Percentiles rank a stretch among this genome's conserved stretches.
These are phyloP conservation scores for Oryza australiensis DNA, from an alignment of 176 grass and related monocot species.

Conservation along the genomic window DNA sequence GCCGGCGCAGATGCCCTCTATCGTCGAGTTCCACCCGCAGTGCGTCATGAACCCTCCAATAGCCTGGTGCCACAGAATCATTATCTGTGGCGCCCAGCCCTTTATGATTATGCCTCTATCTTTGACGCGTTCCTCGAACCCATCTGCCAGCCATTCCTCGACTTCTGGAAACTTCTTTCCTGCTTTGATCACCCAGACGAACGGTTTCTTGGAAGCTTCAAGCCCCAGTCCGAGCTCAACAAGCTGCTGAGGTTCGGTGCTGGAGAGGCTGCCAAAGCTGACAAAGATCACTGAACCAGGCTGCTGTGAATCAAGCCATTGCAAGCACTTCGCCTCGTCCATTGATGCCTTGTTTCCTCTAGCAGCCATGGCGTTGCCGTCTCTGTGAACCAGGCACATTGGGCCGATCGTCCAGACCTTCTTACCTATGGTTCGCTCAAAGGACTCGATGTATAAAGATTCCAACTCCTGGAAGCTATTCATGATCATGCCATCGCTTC, in stretches of 20 bases:
- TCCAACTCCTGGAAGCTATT: slow-evolving; percentile 73
- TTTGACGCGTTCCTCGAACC: slow-evolving; percentile 52
- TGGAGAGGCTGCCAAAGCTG: slow-evolving; percentile 67
- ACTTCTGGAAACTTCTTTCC: slow-evolving; percentile 47
- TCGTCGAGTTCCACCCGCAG: slow-evolving; percentile 70
- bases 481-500: slow-evolving; percentile 42
- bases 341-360: slow-evolving; percentile 55
- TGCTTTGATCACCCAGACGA: slow-evolving; percentile 74
- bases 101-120: slow-evolving; percentile 48
- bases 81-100: slow-evolving; percentile 62
- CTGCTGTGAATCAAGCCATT: slow-evolving; percentile 58
- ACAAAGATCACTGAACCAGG: slow-evolving; percentile 62
- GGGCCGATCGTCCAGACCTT: slow-evolving; percentile 65
- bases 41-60: slow-evolving; percentile 66
- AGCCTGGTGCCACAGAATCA: slow-evolving; percentile 67
- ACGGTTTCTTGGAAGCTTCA: slow-evolving; percentile 56
- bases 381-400: slow-evolving; percentile 51
- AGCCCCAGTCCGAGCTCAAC: slow-evolving; percentile 66
- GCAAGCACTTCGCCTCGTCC: slow-evolving; percentile 49
- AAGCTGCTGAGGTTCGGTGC: slow-evolving; percentile 48
- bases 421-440: slow-evolving; percentile 34
- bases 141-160: slow-evolving; percentile 58
- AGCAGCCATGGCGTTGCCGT: slow-evolving; percentile 5
- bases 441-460: slow-evolving; percentile 40
- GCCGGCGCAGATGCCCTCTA: slow-evolving; percentile 60